phyloP scores from a whole-genome alignment of 805 yeast genomes.

The Hanseniaspora pseudoguilliermondii region DNA sequence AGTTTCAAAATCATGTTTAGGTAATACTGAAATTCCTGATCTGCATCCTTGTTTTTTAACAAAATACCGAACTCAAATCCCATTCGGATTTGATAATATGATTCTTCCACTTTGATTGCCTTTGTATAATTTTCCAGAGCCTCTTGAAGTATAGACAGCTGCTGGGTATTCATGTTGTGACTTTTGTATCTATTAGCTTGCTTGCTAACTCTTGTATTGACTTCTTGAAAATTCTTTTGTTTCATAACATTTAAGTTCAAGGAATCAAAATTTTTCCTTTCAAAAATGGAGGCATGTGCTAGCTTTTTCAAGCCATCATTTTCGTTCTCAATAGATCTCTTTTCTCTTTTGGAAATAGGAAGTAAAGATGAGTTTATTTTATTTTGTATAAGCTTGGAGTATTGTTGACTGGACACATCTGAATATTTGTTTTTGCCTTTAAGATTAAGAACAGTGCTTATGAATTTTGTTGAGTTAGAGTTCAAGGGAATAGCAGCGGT shows the following conservation, averaged over 20 bases:
- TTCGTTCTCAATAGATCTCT: not conserved
- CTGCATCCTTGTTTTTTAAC: not conserved
- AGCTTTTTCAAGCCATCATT: not conserved
- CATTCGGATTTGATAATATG: conserved; percentile 7
- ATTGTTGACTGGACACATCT: conserved; percentile 1
- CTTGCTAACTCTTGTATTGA: conserved; percentile 4
- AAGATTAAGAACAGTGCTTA: not conserved
- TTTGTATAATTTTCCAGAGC: conserved; percentile 1
- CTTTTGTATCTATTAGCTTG: conserved; percentile 9
- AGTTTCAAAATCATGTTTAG: not conserved
- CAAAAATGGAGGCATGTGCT: not conserved
- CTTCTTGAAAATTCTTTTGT: conserved; percentile 5
- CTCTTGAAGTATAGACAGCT: conserved; percentile 8
- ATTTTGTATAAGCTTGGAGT: conserved; percentile 1
- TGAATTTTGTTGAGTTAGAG: not conserved
- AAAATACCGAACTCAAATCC: not conserved
- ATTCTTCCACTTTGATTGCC: conserved; percentile 1
- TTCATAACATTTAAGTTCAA: conserved; percentile 3
- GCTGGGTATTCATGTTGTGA: conserved; percentile 7
- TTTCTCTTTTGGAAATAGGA: not conserved
- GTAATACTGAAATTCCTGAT: conserved; percentile 6
- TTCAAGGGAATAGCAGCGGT: not conserved
- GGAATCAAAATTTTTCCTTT: conserved; percentile 4
- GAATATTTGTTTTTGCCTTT: not conserved
- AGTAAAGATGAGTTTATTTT: conserved; percentile 5